Base-by-base conservation (phyloP, 2,329 filamentous ascomycete genomes). In the Xylariaceae sp. region DNA sequence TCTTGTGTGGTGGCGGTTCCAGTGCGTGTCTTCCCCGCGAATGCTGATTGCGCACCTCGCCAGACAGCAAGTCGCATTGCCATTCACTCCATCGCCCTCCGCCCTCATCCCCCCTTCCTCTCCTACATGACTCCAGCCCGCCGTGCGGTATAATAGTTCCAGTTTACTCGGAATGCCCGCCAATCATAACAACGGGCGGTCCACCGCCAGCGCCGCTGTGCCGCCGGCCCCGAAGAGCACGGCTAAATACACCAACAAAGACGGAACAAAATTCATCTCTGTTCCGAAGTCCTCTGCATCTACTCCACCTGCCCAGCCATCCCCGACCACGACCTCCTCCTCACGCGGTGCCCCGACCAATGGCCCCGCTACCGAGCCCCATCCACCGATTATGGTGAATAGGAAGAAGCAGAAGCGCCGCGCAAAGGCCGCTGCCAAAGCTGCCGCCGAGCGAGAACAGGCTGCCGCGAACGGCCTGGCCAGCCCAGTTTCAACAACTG, bases 371-470 rank as follows among this genome's bases (percentile, higher is more conserved):
- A 37, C 67, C 58, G 67, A 71, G 60, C 62, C 60, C 61, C 60
- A 66, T 15, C 67, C 74, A 51, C 76, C 78, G 50, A 78, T 78
- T 50, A 71, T 80, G 7, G 88, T 92, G 55, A 97, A 96, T 76
- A 86, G 90, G 72, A 97, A 97, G 81, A 97, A 97, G 80, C 89
- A 94, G 74, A 97, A 96, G 80, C 86, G 92, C 67, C 85, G 92
- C 66, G 88, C 90, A 71, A 97, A 97, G 75, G 89, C 88, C 39
- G 88, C 90, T 37, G 88, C 87, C 62, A 84, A 88, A 71, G 83
- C 83, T 35, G 84, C 81, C 50, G 80, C 80, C 37, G 77, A 78
- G 65, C 75, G 77, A 63, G 71, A 78, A 48, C 76, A 76, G 4
- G 73, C 75, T 57, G 63, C 67, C 37, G 68, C 70, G 37, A 80